Conservation (phyloP, 495 filamentous ascomycete genomes). For the Chaetomium fimeti region DNA sequence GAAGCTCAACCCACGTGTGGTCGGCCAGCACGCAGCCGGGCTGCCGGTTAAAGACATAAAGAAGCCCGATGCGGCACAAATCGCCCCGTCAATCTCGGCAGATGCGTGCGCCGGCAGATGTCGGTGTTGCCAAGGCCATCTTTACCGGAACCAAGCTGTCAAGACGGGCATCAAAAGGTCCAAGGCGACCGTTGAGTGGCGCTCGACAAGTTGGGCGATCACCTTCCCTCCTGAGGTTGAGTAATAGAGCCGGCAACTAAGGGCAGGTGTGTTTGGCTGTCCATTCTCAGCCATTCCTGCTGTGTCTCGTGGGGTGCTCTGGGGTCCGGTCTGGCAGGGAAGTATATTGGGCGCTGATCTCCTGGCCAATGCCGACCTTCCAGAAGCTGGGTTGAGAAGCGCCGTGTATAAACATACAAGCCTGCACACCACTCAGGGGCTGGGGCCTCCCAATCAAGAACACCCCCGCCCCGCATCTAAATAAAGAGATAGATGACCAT, state of each 20-base stretch:
- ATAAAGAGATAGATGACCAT: background rate
- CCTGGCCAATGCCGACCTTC: conserved; percentile 8
- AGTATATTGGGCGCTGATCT: background rate
- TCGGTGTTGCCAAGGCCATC: conserved; percentile 1
- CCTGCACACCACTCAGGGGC: background rate
- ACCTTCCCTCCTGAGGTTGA: background rate
- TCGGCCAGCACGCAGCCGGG: background rate
- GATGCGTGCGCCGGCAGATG: conserved; percentile 14
- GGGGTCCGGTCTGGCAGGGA: background rate
- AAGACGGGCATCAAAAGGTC: background rate
- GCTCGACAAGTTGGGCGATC: background rate
- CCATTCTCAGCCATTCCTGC: background rate
- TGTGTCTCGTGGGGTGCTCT: conserved; percentile 2
- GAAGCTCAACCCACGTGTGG: background rate
- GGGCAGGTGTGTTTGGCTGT: background rate
- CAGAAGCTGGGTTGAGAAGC: background rate
- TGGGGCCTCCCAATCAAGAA: background rate
- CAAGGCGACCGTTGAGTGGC: background rate
- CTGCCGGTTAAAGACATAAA: conserved; percentile 8
- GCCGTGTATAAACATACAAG: conserved; percentile 3
- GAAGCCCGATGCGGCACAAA: conserved; percentile 1
- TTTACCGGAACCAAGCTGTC: background rate
- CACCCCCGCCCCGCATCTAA: conserved; percentile 6
- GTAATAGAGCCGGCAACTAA: background rate
- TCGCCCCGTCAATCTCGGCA: conserved; percentile 18